These are phyloP conservation scores for Neonectria magnoliae DNA, from an alignment of 2,329 filamentous ascomycete genomes.

Conservation along the genomic window DNA sequence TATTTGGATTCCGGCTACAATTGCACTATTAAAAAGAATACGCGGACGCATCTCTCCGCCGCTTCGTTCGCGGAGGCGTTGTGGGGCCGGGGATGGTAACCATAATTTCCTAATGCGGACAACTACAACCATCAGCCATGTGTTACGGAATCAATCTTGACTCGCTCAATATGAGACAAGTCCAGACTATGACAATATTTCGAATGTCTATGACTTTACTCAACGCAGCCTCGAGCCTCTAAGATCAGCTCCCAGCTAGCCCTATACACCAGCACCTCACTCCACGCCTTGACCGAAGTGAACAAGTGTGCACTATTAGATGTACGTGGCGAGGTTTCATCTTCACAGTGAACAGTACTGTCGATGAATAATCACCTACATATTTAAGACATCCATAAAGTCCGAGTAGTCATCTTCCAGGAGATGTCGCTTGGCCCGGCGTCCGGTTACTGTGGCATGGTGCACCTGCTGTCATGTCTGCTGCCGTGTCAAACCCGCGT, in stretches of 20 bases:
- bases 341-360: background rate
- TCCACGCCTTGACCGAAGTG: background rate
- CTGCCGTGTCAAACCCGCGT: background rate
- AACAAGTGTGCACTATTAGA: background rate
- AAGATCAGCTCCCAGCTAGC: background rate
- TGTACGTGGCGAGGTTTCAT: background rate
- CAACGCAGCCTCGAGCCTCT: background rate
- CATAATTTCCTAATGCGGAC: background rate
- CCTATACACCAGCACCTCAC: background rate
- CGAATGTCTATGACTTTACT: background rate
- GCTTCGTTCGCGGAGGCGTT: background rate
- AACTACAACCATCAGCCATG: background rate
- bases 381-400: background rate
- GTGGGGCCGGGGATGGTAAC: background rate
- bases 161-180: background rate
- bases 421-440: background rate
- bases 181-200: background rate
- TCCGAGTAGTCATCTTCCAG: background rate
- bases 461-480: background rate
- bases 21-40: background rate
- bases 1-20: background rate
- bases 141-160: background rate
- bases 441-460: background rate
- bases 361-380: background rate
- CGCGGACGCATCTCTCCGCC: background rate